Percentiles rank a stretch among this genome's conserved stretches.
These are phyloP conservation scores for Eleusine coracana DNA, from an alignment of 176 grass and related monocot species.

Conservation along the genomic window DNA sequence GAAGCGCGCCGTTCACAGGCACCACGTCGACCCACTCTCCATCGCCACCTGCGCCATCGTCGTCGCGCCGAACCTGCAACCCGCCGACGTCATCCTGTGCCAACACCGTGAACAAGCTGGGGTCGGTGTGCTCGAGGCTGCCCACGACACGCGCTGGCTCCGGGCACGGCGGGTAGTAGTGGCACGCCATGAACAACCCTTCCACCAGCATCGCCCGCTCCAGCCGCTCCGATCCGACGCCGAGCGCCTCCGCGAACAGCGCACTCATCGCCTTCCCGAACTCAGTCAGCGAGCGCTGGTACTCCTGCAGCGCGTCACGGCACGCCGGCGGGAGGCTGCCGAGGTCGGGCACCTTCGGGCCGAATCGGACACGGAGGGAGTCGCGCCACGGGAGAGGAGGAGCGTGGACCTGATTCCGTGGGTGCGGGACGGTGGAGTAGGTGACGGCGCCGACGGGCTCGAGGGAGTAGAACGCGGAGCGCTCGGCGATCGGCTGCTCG, in stretches of 20 bases:
- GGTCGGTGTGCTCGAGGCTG: constrained; percentile 49
- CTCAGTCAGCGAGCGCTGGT: constrained; percentile 6
- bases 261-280: constrained; percentile 37
- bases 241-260: constrained; percentile 55
- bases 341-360: constrained; percentile 20
- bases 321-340: constrained; percentile 28
- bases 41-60: background rate
- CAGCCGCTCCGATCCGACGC: constrained; percentile 24
- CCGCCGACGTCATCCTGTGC: constrained; percentile 47
- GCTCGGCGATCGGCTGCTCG: constrained; percentile 40
- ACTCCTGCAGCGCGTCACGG: constrained; percentile 38
- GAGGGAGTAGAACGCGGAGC: constrained; percentile 39
- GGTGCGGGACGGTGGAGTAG: constrained; percentile 50
- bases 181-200: constrained; percentile 50
- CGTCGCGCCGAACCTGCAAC: constrained; percentile 37
- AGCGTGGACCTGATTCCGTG: background rate
- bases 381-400: constrained; percentile 45
- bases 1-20: constrained; percentile 34
- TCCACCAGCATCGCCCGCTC: constrained; percentile 40
- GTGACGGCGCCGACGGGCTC: background rate
- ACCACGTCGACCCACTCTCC: constrained; percentile 42
- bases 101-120: constrained; percentile 46
- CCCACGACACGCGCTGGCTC: constrained; percentile 43
- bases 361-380: constrained; percentile 39
- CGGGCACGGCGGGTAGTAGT: constrained; percentile 62